Percentiles rank a stretch among this genome's conserved stretches.
Conservation (phyloP, 768 basidiomycete species). For the Clitopilus hobsonii region DNA sequence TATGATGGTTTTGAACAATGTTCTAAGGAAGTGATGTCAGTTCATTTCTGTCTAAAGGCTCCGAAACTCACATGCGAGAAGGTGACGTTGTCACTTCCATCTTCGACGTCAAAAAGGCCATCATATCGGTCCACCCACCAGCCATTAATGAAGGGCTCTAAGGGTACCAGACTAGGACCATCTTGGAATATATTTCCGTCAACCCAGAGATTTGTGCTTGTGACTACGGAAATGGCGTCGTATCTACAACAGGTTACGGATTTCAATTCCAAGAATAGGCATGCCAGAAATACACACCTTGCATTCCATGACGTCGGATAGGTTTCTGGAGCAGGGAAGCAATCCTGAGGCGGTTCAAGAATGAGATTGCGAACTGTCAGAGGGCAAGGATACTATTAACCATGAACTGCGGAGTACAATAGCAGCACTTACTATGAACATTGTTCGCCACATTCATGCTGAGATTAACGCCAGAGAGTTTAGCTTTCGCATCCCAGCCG, state of each 20-base stretch:
- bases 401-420: background rate
- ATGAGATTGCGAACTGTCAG: slow-evolving; percentile 12
- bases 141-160: background rate
- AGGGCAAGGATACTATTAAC: background rate
- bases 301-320: slow-evolving; percentile 14
- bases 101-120: slow-evolving; percentile 14
- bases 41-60: background rate
- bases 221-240: slow-evolving; percentile 12
- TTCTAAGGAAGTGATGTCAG: slow-evolving; percentile 1
- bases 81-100: slow-evolving; percentile 14
- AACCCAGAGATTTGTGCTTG: slow-evolving; percentile 14
- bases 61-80: slow-evolving; percentile 11
- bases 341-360: slow-evolving; percentile 12
- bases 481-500: slow-evolving; percentile 10
- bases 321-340: slow-evolving; percentile 13
- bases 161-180: background rate
- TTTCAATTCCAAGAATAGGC: background rate
- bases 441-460: slow-evolving; percentile 10
- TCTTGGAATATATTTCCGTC: slow-evolving; percentile 13
- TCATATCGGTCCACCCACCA: slow-evolving; percentile 13
- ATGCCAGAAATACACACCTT: slow-evolving; percentile 2
- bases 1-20: slow-evolving; percentile 14
- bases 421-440: background rate
- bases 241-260: slow-evolving; percentile 2
- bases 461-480: slow-evolving; percentile 11